phyloP scores from a whole-genome alignment of 1,284 basidiomycete species.

The Schizophyllum amplum region DNA sequence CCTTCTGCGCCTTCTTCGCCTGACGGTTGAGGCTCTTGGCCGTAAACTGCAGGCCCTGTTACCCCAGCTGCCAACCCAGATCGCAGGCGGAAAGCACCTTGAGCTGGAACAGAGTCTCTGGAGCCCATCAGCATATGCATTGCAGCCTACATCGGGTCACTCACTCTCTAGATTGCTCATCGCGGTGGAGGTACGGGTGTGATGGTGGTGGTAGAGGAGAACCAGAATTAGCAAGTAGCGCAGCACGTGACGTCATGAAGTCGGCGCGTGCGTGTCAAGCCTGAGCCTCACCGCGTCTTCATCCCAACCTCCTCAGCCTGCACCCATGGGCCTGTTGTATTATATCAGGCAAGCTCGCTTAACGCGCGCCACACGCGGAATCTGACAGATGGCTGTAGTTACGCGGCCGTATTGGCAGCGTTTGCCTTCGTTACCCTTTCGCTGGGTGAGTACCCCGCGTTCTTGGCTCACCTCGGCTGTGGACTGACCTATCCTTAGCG shows the following conservation, averaged over 20 bases:
- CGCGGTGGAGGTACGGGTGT: constrained; percentile 12
- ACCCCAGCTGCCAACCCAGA: constrained; percentile 13
- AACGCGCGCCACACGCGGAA: constrained; percentile 1
- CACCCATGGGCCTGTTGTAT: constrained; percentile 37
- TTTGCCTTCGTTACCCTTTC: constrained; percentile 78
- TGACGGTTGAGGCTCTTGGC: constrained; percentile 88
- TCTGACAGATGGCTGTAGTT: constrained; percentile 30
- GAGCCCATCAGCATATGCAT: constrained; percentile 19
- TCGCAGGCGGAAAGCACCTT: constrained; percentile 46
- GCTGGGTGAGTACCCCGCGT: constrained; percentile 39
- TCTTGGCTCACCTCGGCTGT: not conserved
- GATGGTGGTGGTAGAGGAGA: not conserved
- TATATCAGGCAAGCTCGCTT: constrained; percentile 37
- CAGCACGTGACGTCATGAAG: constrained; percentile 2
- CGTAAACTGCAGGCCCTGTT: constrained; percentile 64
- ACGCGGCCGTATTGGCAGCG: constrained; percentile 57
- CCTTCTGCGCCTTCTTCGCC: constrained; percentile 94
- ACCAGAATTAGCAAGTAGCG: not conserved
- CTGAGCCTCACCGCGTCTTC: constrained; percentile 8
- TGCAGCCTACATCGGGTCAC: constrained; percentile 20
- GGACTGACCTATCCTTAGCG: constrained; percentile 40
- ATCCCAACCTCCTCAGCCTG: constrained; percentile 4
- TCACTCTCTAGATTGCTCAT: constrained; percentile 91
- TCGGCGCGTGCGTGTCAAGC: not conserved
- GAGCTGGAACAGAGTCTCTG: constrained; percentile 93